Percentiles rank a stretch among this genome's conserved stretches.
Conservation (phyloP, 345 rosid species). For the Sisymbrium irio region DNA sequence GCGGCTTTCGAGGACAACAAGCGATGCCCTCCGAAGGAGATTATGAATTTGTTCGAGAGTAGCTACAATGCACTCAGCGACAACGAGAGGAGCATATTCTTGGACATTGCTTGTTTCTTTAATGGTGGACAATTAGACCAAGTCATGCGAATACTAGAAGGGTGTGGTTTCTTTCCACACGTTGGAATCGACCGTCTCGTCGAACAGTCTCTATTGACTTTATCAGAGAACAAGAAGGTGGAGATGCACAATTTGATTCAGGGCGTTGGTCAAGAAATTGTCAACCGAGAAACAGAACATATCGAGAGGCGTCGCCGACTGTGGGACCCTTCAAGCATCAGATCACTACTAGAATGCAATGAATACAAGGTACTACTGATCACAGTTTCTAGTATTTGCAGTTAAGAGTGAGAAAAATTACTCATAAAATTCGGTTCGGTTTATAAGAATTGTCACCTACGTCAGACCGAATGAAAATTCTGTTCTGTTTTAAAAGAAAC, state of each 20-base stretch:
- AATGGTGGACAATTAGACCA: not conserved
- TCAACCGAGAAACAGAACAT: not conserved
- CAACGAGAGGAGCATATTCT: conserved; percentile 29
- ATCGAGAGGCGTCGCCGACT: conserved; percentile 10
- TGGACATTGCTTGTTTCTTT: conserved; percentile 36
- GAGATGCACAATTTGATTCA: conserved; percentile 31
- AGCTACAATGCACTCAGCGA: conserved; percentile 30
- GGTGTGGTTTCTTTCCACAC: conserved; percentile 24
- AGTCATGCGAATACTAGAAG: conserved; percentile 24
- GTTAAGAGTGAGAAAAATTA: too few species aligned
- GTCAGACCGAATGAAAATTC: too few species aligned
- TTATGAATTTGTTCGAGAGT: conserved; percentile 15
- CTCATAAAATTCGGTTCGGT: too few species aligned
- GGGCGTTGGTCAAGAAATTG: conserved; percentile 22
- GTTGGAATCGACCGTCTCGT: conserved; percentile 31
- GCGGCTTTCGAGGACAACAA: not conserved
- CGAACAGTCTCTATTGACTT: conserved; percentile 1
- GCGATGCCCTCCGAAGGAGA: not conserved
- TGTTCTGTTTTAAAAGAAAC: too few species aligned
- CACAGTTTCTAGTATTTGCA: too few species aligned
- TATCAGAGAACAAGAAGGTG: not conserved
- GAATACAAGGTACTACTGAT: not conserved
- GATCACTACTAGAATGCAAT: not conserved
- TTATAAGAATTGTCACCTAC: too few species aligned
- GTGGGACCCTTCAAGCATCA: not conserved